Conservation (phyloP, 139 green algal genomes). For the Asterochloris sp. region DNA sequence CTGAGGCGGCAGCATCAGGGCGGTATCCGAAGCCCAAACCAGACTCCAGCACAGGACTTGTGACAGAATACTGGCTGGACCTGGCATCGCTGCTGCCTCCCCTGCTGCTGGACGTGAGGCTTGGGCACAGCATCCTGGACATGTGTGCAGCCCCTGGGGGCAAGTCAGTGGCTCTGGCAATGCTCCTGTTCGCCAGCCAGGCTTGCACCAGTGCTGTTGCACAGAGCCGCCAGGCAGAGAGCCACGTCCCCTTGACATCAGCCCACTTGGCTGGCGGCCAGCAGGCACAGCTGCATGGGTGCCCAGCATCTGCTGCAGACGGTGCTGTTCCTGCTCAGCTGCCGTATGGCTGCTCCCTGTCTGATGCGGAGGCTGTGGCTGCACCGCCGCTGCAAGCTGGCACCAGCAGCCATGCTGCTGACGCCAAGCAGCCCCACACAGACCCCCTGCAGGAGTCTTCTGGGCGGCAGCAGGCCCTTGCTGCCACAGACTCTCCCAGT, state of each 20-base stretch:
- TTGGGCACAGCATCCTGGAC: constrained; percentile 46
- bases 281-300: background rate
- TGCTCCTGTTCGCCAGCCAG: constrained; percentile 28
- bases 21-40: constrained; percentile 6
- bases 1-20: too few species aligned
- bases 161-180: constrained; percentile 49
- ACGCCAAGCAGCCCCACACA: too few species aligned
- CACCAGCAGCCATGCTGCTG: too few species aligned
- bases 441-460: too few species aligned
- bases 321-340: background rate
- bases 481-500: too few species aligned
- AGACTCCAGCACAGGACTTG: constrained; percentile 16
- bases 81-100: constrained; percentile 51
- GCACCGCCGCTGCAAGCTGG: too few species aligned
- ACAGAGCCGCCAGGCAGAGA: background rate
- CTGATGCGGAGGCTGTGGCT: too few species aligned
- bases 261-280: background rate
- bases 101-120: constrained; percentile 40
- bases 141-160: constrained; percentile 65
- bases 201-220: background rate
- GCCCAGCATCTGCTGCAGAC: background rate
- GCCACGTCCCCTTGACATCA: too few species aligned
- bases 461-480: too few species aligned
- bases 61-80: constrained; percentile 62
- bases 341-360: too few species aligned